phyloP scores from a whole-genome alignment of 2,329 filamentous ascomycete species.

The Talaromyces amestolkiae region DNA sequence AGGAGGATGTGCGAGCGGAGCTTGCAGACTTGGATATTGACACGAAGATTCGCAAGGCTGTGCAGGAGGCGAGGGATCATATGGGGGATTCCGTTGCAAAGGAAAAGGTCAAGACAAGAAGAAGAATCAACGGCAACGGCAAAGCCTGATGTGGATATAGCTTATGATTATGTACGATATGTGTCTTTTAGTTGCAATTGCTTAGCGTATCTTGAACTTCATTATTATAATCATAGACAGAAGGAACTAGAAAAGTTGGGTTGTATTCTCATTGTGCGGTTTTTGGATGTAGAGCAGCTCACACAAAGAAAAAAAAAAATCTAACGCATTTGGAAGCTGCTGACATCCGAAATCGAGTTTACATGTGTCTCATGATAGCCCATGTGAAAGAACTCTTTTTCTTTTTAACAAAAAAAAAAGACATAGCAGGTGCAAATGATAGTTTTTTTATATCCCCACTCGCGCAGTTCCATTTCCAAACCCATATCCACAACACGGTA shows the following conservation, averaged over 20 bases:
- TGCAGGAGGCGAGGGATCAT: conserved; percentile 34
- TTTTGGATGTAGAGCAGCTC: conserved; percentile 23
- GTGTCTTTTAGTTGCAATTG: neutral
- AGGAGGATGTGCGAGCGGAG: conserved; percentile 50
- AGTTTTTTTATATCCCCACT: conserved; percentile 27
- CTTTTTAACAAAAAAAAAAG: conserved; percentile 14
- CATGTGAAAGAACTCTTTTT: conserved; percentile 16
- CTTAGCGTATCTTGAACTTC: neutral
- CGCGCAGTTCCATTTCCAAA: conserved; percentile 23
- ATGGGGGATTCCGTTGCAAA: conserved; percentile 19
- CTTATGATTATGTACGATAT: neutral
- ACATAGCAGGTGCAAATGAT: conserved; percentile 20
- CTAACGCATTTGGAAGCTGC: conserved; percentile 34
- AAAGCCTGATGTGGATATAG: conserved; percentile 8
- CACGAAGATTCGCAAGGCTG: conserved; percentile 30
- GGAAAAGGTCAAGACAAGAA: conserved; percentile 16
- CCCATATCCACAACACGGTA: conserved; percentile 19
- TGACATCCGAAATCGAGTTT: conserved; percentile 33
- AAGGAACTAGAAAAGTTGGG: conserved; percentile 16
- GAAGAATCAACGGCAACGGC: neutral
- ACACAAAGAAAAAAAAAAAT: conserved; percentile 25
- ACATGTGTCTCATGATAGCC: conserved; percentile 37
- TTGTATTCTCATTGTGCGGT: conserved; percentile 19
- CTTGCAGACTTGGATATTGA: conserved; percentile 35
- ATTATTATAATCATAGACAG: neutral